Base-by-base conservation (phyloP, 2,329 filamentous ascomycete species). In the Byssothecium circinans region DNA sequence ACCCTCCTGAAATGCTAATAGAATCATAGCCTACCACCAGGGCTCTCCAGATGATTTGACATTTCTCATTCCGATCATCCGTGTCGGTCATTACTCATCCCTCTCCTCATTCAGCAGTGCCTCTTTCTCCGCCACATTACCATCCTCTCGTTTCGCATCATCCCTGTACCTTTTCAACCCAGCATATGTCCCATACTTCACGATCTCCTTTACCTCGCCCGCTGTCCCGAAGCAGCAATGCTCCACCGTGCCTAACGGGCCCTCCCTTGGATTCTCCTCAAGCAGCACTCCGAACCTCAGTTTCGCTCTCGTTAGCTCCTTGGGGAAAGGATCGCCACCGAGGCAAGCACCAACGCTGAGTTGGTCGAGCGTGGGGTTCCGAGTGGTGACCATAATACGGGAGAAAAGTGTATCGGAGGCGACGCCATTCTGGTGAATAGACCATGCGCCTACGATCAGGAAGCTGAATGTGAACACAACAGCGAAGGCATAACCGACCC, bases 271-370 rank as follows among this genome's bases (percentile, higher is more conserved):
- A 19, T 67, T 61, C 8, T 71, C 67, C 32, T 73, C 67, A 1
- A 70, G 45, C 37, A 74, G 49, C 2, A 74, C 70, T 0, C 71
- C 72, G 45, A 74, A 74, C 22, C 67, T 54, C 29, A 74, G 44
- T 42, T 72, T 70, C 14, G 67, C 71, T 47, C 63, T 46, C 17
- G 57, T 63, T 10, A 74, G 48, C 34, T 72, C 71, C 46, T 64
- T 65, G 1, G 71, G 70, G 30, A 74, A 73, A 0, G 72, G 71
- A 43, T 74, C 70, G 6, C 69, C 68, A 2, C 71, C 71, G 1
- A 74, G 54, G 54, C 71, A 74, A 3, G 70, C 63, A 4, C 70
- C 64, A 35, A 76, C 61, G 70, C 60, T 65, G 20, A 72, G 41
- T 14, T 63, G 55, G 45, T 71, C 69, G 0, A 72, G 55, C n/a